Conservation (phyloP, 2,329 filamentous ascomycete species). For the Chlorencoelia australis region DNA sequence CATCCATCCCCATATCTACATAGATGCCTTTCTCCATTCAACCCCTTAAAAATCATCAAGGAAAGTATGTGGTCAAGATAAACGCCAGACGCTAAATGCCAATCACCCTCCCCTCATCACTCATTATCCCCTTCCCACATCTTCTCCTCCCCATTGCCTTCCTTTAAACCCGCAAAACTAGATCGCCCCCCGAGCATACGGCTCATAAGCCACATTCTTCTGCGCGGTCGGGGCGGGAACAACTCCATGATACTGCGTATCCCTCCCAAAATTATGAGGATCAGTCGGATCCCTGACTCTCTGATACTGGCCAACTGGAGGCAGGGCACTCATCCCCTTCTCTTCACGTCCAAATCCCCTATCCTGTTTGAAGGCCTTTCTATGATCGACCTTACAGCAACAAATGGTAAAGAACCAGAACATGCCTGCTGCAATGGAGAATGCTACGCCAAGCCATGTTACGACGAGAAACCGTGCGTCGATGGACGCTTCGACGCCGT, state of each 20-base stretch:
- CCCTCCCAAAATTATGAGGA: slow-evolving; percentile 24
- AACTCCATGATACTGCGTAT: slow-evolving; percentile 28
- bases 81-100: slow-evolving; percentile 10
- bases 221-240: slow-evolving; percentile 32
- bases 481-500: slow-evolving; percentile 58
- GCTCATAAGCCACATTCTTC: slow-evolving; percentile 49
- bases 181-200: slow-evolving; percentile 45
- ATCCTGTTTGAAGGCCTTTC: slow-evolving; percentile 11
- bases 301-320: slow-evolving; percentile 31
- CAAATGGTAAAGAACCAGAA: slow-evolving; percentile 92
- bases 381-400: slow-evolving; percentile 53
- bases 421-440: slow-evolving; percentile 63
- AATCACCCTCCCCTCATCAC: neutral
- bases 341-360: slow-evolving; percentile 14
- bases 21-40: too few relatives aligned
- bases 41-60: too few relatives aligned
- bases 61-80: too few relatives aligned
- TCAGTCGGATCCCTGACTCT: slow-evolving; percentile 35
- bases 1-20: too few relatives aligned
- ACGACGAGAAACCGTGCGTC: slow-evolving; percentile 60
- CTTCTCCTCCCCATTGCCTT: neutral
- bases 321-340: slow-evolving; percentile 23
- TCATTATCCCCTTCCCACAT: neutral
- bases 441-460: slow-evolving; percentile 72
- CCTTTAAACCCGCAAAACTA: slow-evolving; percentile 28